Conservation (phyloP, 1,284 basidiomycete genomes). For the Megacollybia platyphylla region DNA sequence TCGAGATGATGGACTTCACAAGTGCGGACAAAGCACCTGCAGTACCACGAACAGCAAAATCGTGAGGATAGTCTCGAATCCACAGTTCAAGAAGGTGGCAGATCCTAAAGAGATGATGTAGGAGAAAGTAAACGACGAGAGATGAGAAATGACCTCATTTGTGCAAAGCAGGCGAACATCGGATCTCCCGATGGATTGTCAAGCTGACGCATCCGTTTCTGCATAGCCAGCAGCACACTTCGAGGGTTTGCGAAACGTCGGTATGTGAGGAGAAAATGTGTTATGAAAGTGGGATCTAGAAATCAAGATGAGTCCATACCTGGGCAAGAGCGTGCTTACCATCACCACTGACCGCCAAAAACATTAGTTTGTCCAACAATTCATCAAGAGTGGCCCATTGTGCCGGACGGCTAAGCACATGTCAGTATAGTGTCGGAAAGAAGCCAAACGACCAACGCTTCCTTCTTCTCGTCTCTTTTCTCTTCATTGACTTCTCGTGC, state of each 20-base stretch:
- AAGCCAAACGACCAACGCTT: constrained; percentile 22
- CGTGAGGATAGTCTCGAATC: constrained; percentile 59
- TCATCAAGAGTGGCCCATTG: constrained; percentile 66
- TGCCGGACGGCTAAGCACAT: constrained; percentile 33
- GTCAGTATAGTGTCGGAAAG: not conserved
- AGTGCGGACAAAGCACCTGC: constrained; percentile 59
- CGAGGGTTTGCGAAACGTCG: constrained; percentile 68
- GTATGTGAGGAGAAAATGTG: constrained; percentile 70
- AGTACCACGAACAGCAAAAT: constrained; percentile 66
- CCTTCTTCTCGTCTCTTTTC: constrained; percentile 22
- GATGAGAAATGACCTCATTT: constrained; percentile 52
- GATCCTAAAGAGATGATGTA: constrained; percentile 31
- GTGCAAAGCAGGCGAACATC: constrained; percentile 72
- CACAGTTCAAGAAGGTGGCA: constrained; percentile 65
- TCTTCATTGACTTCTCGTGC: constrained; percentile 11
- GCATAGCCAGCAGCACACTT: constrained; percentile 68
- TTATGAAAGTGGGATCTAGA: constrained; percentile 60
- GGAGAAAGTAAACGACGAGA: constrained; percentile 7
- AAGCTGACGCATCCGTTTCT: constrained; percentile 67
- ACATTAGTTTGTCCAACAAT: constrained; percentile 64
- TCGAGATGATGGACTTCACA: constrained; percentile 62
- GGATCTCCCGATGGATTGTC: constrained; percentile 63
- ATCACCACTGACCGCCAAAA: constrained; percentile 64
- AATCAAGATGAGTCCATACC: constrained; percentile 4
- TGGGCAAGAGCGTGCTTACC: constrained; percentile 28